Conservation (phyloP, 208 protist species). For the Plasmodiophora brassicae region DNA sequence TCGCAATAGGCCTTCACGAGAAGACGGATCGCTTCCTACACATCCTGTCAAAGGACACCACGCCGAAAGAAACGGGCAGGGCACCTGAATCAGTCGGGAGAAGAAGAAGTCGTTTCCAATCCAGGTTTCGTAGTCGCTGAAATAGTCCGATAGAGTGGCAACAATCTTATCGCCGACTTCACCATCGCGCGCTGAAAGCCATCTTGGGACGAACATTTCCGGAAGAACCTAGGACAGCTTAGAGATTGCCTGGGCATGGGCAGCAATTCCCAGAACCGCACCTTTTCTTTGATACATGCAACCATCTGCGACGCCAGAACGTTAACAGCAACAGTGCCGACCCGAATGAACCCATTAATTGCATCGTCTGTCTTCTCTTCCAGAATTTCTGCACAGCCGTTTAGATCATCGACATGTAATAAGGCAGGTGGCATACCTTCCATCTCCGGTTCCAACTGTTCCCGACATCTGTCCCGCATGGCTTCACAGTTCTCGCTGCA, state of each 20-base stretch:
- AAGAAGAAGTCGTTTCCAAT: background rate
- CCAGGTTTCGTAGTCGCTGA: conserved; percentile 15
- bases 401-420: background rate
- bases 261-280: too few relatives aligned
- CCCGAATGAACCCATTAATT: background rate
- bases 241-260: too few relatives aligned
- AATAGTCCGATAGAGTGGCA: conserved; percentile 21
- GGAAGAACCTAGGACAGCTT: background rate
- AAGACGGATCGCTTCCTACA: background rate
- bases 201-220: conserved; percentile 10
- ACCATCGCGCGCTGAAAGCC: background rate
- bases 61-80: background rate
- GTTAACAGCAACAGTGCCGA: background rate
- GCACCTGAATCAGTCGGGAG: conserved; percentile 22
- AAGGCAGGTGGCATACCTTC: background rate
- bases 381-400: background rate
- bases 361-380: background rate
- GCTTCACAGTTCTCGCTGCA: background rate
- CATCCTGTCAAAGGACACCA: background rate
- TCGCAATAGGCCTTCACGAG: background rate
- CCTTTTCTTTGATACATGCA: background rate
- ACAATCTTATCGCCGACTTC: background rate
- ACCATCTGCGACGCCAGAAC: background rate
- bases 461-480: background rate
- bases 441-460: background rate